Evolutionary conservation across 2,329 filamentous ascomycete genomes (phyloP).

Genomic region (Pseudogymnoascus sp.): DNA sequence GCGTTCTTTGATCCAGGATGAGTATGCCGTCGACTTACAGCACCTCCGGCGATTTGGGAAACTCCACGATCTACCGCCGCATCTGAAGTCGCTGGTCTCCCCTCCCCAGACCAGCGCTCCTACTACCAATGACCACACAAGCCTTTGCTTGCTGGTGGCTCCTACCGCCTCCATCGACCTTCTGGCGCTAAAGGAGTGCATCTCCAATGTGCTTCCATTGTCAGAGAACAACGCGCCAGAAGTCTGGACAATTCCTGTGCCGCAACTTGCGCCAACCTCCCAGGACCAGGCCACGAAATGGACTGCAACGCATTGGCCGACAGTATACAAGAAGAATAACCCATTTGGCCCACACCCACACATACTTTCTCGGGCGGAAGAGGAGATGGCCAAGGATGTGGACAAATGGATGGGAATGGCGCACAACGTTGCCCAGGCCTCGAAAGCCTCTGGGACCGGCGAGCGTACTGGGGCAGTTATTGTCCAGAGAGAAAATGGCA

Average conservation of each 20-base stretch:
- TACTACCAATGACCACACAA: constrained; percentile 19
- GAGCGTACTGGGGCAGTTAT: constrained; percentile 68
- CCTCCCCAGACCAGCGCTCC: background rate
- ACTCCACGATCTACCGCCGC: constrained; percentile 53
- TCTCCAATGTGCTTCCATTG: constrained; percentile 20
- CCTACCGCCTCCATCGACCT: constrained; percentile 42
- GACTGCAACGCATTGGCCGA: constrained; percentile 74
- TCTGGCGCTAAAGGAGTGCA: constrained; percentile 41
- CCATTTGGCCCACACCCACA: constrained; percentile 77
- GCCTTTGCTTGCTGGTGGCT: constrained; percentile 43
- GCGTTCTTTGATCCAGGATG: constrained; percentile 48
- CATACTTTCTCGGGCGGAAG: constrained; percentile 60
- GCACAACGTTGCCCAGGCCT: constrained; percentile 51
- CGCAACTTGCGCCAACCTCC: constrained; percentile 65
- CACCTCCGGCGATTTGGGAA: constrained; percentile 73
- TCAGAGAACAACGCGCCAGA: constrained; percentile 38
- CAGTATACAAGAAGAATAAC: constrained; percentile 79
- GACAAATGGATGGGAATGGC: constrained; percentile 62
- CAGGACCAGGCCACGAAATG: constrained; percentile 65
- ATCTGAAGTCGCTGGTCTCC: constrained; percentile 11
- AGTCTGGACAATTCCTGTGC: constrained; percentile 58
- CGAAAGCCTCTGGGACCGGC: constrained; percentile 50
- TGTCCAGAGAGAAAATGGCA: constrained; percentile 43
- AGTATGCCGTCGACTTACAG: constrained; percentile 55
- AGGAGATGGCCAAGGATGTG: constrained; percentile 57